Evolutionary conservation across 257 asterid genomes (phyloP), one percentile per base, ranked within the genome.

Genomic region (Eucommia ulmoides): DNA sequence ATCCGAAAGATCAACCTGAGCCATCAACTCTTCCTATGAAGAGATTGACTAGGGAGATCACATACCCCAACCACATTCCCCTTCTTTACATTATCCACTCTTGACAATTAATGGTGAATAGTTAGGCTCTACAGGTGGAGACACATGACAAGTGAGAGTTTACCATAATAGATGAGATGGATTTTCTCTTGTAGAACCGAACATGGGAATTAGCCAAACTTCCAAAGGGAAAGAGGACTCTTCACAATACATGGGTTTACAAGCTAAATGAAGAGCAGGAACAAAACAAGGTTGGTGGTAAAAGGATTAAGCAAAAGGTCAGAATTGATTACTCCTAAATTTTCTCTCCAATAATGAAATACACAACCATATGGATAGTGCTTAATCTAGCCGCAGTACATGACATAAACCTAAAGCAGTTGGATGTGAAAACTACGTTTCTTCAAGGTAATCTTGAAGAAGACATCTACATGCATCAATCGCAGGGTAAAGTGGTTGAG

Each of bases 121-220:
- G 15, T 18, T 23, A 51, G 19, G 45, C 45, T 21, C 19, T 16
- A 21, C 1, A 42, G 21, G 20, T 16, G n/a, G 48, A 42, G 9
- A 42, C 33, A 12, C 41, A 29, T 3, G 0, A 12, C 33, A 53
- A 53, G 49, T 53, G 29, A 49, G 20, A 53, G 48, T 41, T 20
- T 33, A 49, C 49, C 58, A 53, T 53, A 38, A 22, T 14, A 12
- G 49, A 53, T 19, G 58, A 53, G 33, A 35, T 35, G 29, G 44
- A 20, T 23, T 41, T 18, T 7, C 3, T 54, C 3, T 16, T 22
- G 1, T 3, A 3, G 33, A 53, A 38, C 16, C 12, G 15, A 9
- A 53, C 58, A 33, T 53, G 49, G 59, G 17, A 19, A 17, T 20
- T 54, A 0, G 16, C 9, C 1, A 17, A 38, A 15, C 15, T 54